phyloP scores from a whole-genome alignment of 495 filamentous ascomycete genomes.

The Baudoinia panamericana region DNA sequence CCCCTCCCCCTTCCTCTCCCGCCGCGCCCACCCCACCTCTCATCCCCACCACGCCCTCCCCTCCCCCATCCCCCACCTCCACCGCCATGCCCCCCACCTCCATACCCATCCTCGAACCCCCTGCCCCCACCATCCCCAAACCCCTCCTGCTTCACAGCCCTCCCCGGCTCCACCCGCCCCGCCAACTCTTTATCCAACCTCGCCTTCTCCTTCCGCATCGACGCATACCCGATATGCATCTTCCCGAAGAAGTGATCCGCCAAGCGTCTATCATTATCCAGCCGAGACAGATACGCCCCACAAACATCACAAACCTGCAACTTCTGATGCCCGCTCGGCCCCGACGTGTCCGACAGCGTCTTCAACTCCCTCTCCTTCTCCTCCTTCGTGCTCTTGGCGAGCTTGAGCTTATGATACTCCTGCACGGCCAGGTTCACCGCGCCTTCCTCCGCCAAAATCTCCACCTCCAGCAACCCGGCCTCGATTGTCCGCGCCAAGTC shows the following conservation, averaged over 20 bases:
- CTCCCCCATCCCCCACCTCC: slow-evolving; percentile 17
- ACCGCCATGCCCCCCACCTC: slow-evolving; percentile 20
- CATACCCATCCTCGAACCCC: slow-evolving; percentile 20
- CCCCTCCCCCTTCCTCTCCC: slow-evolving; percentile 2
- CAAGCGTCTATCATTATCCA: slow-evolving; percentile 87
- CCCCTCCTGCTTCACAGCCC: slow-evolving; percentile 33
- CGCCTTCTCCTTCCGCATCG: slow-evolving; percentile 89
- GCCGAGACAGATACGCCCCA: slow-evolving; percentile 75
- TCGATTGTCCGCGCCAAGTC: slow-evolving; percentile 71
- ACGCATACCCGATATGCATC: slow-evolving; percentile 96
- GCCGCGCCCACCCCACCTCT: slow-evolving; percentile 1
- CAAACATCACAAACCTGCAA: slow-evolving; percentile 98
- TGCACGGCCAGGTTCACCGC: slow-evolving; percentile 67
- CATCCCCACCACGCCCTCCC: slow-evolving; percentile 14
- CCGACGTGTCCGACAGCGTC: slow-evolving; percentile 76
- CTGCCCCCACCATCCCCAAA: slow-evolving; percentile 20
- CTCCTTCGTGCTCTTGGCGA: slow-evolving; percentile 67
- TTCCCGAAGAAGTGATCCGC: slow-evolving; percentile 99
- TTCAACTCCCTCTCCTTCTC: slow-evolving; percentile 83
- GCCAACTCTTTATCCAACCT: slow-evolving; percentile 75
- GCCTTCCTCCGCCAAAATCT: slow-evolving; percentile 70
- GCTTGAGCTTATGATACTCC: slow-evolving; percentile 72
- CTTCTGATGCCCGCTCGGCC: slow-evolving; percentile 90
- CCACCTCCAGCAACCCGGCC: slow-evolving; percentile 69
- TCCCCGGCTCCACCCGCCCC: slow-evolving; percentile 48